Base-by-base conservation (phyloP, 495 filamentous ascomycete species). In the Margaritispora aquatica region DNA sequence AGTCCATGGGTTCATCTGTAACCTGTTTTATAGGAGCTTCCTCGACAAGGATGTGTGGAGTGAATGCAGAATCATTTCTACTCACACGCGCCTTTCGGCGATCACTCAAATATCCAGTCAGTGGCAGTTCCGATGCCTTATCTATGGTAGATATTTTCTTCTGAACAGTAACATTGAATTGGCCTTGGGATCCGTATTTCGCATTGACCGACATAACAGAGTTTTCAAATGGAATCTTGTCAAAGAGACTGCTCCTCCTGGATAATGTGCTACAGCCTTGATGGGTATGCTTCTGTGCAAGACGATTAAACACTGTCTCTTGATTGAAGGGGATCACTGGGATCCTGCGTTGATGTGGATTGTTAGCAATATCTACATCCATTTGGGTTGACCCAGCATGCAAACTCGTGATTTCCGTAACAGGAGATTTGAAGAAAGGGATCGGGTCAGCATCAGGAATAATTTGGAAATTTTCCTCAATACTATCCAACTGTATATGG, bases 181-280 rank as follows among this genome's bases (percentile, higher is more conserved):
- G 71, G 15, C 80, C 80, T 49, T 69, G 72, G 53, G 73, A 70
- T 51, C 75, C 72, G 59, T 83, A 82, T 59, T 82, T 83, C 52
- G 75, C 73, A 58, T 74, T 75, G 0, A 76, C 70, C 22, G 71
- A 68, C 10, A 77, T 71, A 2, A 81, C 65, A 4, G 75, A 67
- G 10, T 74, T 73, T 17, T 78, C 74, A 58, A 83, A 78, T 23
- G 78, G 66, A 9, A 83, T 71, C 55, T 73, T 77, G 17, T 76
- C 72, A 56, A 80, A 83, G 15, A 75, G 61, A 56, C 77, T 80
- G 3, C 54, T 23, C 4, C 59, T 24, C 26, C 62, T 54, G 26
- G 50, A 26, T 29, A 34, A 49, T 10, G 20, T 58, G 2, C 21
- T n/a, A 9, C n/a, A 13, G n/a, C 31, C 51, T 0, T 24, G 21